These are phyloP conservation scores for Castanea crenata DNA, from an alignment of 306 rosid species.

Conservation along the genomic window DNA sequence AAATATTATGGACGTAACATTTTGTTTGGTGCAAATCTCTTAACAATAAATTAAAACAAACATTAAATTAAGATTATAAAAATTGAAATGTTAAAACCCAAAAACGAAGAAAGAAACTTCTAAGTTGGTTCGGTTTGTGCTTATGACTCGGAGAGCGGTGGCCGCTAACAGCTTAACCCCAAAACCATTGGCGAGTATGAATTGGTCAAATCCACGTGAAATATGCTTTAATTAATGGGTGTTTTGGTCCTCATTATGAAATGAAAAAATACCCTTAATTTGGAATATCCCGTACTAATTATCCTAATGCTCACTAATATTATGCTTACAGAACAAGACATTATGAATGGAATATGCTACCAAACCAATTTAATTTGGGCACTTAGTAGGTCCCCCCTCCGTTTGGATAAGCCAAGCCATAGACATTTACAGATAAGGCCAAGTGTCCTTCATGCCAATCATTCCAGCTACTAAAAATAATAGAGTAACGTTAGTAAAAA, in stretches of 20 bases:
- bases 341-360: conserved; percentile 31
- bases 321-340: too few relatives aligned
- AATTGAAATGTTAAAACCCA: too few relatives aligned
- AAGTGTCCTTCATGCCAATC: not conserved
- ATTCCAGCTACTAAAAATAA: not conserved
- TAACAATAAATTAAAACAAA: too few relatives aligned
- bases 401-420: conserved; percentile 9
- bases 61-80: too few relatives aligned
- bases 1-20: too few relatives aligned
- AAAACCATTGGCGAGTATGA: not conserved
- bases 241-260: not conserved
- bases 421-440: not conserved
- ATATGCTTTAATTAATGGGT: not conserved
- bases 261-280: not conserved
- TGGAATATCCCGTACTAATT: not conserved
- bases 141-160: not conserved
- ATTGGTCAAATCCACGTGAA: not conserved
- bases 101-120: too few relatives aligned
- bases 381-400: conserved; percentile 5
- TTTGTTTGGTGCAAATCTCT: too few relatives aligned
- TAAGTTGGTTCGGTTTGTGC: too few relatives aligned
- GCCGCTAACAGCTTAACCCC: not conserved
- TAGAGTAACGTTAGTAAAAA: fast-evolving
- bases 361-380: not conserved
- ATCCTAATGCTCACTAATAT: not conserved